A percentile compares a stretch with the other conserved stretches of the same genome.
Conservation (phyloP, 345 rosid species). For the Gossypium sturtianum region DNA sequence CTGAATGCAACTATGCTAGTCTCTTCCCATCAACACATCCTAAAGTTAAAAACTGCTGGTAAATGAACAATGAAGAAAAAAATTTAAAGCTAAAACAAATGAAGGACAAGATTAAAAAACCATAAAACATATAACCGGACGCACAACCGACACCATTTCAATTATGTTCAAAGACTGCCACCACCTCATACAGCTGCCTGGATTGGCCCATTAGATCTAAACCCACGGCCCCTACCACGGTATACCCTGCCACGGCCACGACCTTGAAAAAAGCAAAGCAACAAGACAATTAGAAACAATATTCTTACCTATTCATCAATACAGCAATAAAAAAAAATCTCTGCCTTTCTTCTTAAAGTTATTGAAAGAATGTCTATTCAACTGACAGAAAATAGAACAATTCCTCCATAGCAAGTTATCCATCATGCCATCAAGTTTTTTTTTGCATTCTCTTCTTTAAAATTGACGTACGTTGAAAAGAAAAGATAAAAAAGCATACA, state of each 20-base stretch:
- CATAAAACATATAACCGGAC: slow-evolving; percentile 14
- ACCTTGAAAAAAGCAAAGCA: slow-evolving; percentile 26
- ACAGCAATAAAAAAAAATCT: background rate
- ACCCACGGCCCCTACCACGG: slow-evolving; percentile 75
- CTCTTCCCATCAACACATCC: slow-evolving; percentile 18
- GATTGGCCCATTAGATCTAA: slow-evolving; percentile 45
- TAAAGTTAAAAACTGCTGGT: slow-evolving; percentile 15
- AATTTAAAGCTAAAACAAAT: slow-evolving; percentile 15
- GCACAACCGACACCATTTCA: slow-evolving; percentile 17
- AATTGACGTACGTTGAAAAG: background rate
- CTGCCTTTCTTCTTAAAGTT: background rate
- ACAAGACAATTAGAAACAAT: background rate
- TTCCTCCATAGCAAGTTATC: background rate
- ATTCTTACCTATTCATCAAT: background rate
- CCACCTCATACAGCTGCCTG: slow-evolving; percentile 49
- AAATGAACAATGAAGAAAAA: slow-evolving; percentile 18
- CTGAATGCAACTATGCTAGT: background rate
- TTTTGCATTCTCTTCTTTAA: background rate
- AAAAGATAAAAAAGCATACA: background rate
- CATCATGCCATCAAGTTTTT: background rate
- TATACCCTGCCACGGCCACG: slow-evolving; percentile 61
- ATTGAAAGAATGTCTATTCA: background rate
- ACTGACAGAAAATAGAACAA: background rate
- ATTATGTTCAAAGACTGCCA: background rate
- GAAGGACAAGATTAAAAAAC: slow-evolving; percentile 14